Conservation (phyloP, 176 grass and related monocot genomes). For the Poa annua region DNA sequence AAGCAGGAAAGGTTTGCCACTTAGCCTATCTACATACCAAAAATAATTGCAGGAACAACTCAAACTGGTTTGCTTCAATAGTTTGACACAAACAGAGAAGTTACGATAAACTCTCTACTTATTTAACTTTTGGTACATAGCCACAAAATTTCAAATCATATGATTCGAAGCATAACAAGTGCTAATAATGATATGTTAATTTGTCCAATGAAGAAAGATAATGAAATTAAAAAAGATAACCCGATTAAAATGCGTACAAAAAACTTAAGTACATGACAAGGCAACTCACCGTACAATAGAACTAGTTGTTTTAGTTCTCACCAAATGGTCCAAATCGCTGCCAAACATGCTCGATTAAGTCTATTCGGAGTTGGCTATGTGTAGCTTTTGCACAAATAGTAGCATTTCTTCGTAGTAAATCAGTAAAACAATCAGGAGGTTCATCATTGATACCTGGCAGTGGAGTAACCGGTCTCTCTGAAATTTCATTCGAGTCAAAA, state of each 20-base stretch:
- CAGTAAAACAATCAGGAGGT: slow-evolving; percentile 30
- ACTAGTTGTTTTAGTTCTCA: slow-evolving; percentile 14
- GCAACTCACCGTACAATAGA: neutral
- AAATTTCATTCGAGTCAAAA: slow-evolving; percentile 32
- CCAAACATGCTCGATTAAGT: slow-evolving; percentile 49
- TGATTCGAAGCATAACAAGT: neutral
- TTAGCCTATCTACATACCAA: neutral
- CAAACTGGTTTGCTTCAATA: neutral
- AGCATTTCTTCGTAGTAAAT: slow-evolving; percentile 31
- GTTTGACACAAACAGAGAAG: neutral
- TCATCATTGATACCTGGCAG: slow-evolving; percentile 19
- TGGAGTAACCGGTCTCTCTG: neutral
- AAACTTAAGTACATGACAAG: neutral
- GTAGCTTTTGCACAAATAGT: slow-evolving; percentile 25
- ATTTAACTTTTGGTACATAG: neutral
- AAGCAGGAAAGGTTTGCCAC: neutral
- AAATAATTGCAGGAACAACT: neutral
- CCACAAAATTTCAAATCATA: neutral
- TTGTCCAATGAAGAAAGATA: neutral
- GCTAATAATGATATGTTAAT: neutral
- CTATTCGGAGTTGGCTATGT: slow-evolving; percentile 26
- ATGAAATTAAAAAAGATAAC: neutral
- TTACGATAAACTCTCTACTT: neutral
- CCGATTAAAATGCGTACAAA: neutral
- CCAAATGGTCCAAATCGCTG: slow-evolving; percentile 47